Percentiles rank a stretch among this genome's conserved stretches.
Conservation (phyloP, 345 rosid species). For the Dimocarpus longan region DNA sequence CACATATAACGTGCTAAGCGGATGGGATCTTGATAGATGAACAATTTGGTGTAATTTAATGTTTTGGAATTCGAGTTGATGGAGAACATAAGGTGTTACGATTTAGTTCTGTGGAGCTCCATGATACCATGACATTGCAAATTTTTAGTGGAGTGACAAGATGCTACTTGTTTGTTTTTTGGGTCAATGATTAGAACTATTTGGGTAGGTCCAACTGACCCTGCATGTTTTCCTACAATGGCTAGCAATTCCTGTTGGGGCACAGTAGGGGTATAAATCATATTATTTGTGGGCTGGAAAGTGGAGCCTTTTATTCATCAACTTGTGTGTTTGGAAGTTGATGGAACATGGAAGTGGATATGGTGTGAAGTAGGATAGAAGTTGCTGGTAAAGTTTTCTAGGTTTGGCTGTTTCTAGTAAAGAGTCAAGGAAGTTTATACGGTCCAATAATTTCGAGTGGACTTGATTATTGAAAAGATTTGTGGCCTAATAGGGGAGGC, state of each 20-base stretch:
- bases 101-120: neutral
- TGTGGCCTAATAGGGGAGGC: slow-evolving; percentile 21
- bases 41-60: neutral
- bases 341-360: slow-evolving; percentile 23
- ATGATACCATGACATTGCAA: neutral
- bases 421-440: slow-evolving; percentile 3
- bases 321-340: slow-evolving; percentile 26
- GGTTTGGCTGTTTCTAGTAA: slow-evolving; percentile 23
- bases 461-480: slow-evolving; percentile 29
- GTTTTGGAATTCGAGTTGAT: slow-evolving; percentile 12
- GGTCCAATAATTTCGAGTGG: slow-evolving; percentile 23
- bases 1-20: too few relatives aligned
- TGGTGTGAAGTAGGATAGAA: slow-evolving; percentile 14
- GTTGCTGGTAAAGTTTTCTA: neutral
- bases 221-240: slow-evolving; percentile 9
- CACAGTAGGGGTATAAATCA: slow-evolving; percentile 16
- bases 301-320: slow-evolving; percentile 16
- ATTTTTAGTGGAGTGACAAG: too few relatives aligned
- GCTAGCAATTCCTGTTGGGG: slow-evolving; percentile 5
- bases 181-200: slow-evolving; percentile 31
- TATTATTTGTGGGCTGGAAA: slow-evolving; percentile 14
- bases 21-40: neutral
- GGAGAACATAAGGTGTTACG: neutral
- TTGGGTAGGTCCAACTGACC: slow-evolving; percentile 18
- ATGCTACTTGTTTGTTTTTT: slow-evolving; percentile 3